phyloP scores from a whole-genome alignment of 2,329 filamentous ascomycete genomes.

The Penicillium polonicum region DNA sequence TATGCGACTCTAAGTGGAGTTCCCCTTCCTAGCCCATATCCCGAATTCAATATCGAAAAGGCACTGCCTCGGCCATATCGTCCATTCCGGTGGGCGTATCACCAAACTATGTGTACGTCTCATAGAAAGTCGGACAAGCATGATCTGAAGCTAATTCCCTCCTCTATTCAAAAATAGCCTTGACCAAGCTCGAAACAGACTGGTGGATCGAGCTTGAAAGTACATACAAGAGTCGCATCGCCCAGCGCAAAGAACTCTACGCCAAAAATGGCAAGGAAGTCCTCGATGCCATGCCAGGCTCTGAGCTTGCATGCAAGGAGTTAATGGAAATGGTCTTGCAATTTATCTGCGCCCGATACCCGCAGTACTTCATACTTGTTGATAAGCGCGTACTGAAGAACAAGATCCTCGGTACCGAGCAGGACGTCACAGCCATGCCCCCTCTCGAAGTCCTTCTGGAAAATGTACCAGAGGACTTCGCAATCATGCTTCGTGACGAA shows the following conservation, averaged over 20 bases:
- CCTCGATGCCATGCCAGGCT: slow-evolving; percentile 68
- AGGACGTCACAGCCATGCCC: slow-evolving; percentile 60
- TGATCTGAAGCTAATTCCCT: not conserved
- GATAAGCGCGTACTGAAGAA: slow-evolving; percentile 65
- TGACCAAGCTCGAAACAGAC: slow-evolving; percentile 74
- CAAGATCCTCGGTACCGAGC: slow-evolving; percentile 61
- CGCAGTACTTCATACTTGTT: slow-evolving; percentile 65
- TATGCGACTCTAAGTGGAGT: slow-evolving; percentile 74
- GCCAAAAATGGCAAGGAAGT: slow-evolving; percentile 62
- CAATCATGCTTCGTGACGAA: slow-evolving; percentile 69
- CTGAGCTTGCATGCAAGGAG: slow-evolving; percentile 77
- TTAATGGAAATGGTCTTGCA: slow-evolving; percentile 84
- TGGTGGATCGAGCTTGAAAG: slow-evolving; percentile 89
- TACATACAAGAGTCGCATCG: slow-evolving; percentile 66
- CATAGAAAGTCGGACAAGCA: not conserved
- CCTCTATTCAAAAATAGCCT: slow-evolving; percentile 50
- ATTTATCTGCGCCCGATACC: slow-evolving; percentile 76
- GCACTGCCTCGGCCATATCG: slow-evolving; percentile 73
- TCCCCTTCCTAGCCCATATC: slow-evolving; percentile 64
- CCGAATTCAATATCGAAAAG: slow-evolving; percentile 65
- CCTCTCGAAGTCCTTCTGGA: slow-evolving; percentile 71
- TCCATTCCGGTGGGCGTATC: slow-evolving; percentile 79
- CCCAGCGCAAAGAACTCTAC: slow-evolving; percentile 66
- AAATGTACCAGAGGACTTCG: slow-evolving; percentile 83
- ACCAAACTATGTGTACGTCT: slow-evolving; percentile 83